A percentile compares a stretch with the other conserved stretches of the same genome.
Evolutionary conservation across 164 flowering plant species (phyloP).

Genomic region (Euptelea pleiosperma): DNA sequence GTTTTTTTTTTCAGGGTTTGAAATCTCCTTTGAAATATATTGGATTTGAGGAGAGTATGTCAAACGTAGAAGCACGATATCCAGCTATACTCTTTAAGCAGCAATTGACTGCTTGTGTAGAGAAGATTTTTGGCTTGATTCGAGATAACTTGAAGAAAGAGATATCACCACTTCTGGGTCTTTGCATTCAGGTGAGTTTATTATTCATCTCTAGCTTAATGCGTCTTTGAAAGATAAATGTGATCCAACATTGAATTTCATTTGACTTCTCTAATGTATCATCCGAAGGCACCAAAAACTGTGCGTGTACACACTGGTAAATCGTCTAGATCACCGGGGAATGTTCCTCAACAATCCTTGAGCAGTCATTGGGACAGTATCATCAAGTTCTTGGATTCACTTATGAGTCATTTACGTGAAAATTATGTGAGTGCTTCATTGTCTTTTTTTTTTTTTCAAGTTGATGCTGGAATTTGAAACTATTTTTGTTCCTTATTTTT

Average conservation of each 20-base stretch:
- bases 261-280: conserved; percentile 7
- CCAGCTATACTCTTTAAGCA: conserved; percentile 91
- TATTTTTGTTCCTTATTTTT: neutral
- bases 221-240: neutral
- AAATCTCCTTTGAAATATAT: conserved; percentile 62
- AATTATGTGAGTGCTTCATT: conserved; percentile 59
- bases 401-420: conserved; percentile 58
- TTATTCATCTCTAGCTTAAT: neutral
- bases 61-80: conserved; percentile 78
- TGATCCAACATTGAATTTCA: neutral
- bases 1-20: conserved; percentile 43
- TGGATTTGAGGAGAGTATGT: conserved; percentile 59
- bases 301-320: conserved; percentile 62
- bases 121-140: conserved; percentile 87
- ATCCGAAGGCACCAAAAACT: conserved; percentile 76
- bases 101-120: conserved; percentile 86
- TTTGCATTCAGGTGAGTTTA: conserved; percentile 73
- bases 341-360: conserved; percentile 48
- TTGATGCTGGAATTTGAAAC: neutral
- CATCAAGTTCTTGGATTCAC: conserved; percentile 85
- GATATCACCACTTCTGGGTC: conserved; percentile 61
- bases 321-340: conserved; percentile 69
- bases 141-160: conserved; percentile 92
- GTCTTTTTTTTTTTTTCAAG: neutral
- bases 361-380: conserved; percentile 90